Evolutionary conservation across 331 rosid genomes (phyloP), one percentile per base, ranked within the genome.

Genomic region (Rhamnella rubrinervis): DNA sequence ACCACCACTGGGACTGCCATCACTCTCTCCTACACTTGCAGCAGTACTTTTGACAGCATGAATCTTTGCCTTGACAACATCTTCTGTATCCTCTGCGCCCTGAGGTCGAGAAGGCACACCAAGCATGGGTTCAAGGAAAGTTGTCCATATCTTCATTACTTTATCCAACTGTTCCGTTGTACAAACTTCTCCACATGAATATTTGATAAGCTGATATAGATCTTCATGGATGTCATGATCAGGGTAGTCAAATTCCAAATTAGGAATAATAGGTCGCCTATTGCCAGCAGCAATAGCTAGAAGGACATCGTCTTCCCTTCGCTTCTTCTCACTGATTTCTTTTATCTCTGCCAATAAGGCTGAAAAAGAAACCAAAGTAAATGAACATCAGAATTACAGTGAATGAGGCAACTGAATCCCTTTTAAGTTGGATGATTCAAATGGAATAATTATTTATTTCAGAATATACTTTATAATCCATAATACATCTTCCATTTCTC

Each of bases 121-220:
- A 55, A 95, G 86, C 84, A 91, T 60, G 71, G 99, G 96, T 76
- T 95, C 99, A 39, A 95, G 69, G 75, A 95, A 95, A 51, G 92
- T 91, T 76, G 96, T 91, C 99, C 99, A 95, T 69, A 95, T 75
- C 92, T 91, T 95, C 97, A 87, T 84, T 56, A 91, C 96, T 85
- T 91, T 95, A 76, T 91, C 99, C 82, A 89, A 77, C 46, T 89
- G 97, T 71, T 95, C 99, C 0, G 96, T 82, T 9, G 99, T 87
- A 63, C 96, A 95, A 78, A 95, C 84, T 86, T 95, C 99, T 74
- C 92, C 93, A 81, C 97, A 91, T 7, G 97, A 95, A 74, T 91
- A 95, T 73, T 95, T 89, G 67, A 95, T 79, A 40, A 91, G 97
- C 81, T 91, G 97, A 80, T 95, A 91, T 70, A 95, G 79, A 69